Evolutionary conservation across 2,329 filamentous ascomycete genomes (phyloP), one percentile per base, ranked within the genome.

Genomic region (Microascus cirrosus): DNA sequence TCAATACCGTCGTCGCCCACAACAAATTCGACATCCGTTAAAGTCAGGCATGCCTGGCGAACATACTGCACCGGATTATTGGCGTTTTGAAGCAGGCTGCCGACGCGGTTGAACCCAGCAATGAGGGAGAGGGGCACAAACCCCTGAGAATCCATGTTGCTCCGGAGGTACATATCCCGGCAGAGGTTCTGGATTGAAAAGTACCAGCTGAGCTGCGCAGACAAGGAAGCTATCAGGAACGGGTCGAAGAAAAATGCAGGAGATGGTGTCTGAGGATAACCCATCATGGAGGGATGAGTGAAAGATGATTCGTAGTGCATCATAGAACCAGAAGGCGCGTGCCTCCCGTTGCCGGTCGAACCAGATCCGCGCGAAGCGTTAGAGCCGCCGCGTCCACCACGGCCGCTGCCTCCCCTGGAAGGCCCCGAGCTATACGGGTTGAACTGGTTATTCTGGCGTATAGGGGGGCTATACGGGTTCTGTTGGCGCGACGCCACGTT

Each of bases 131-230:
- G 74, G 55, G 84, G 85, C 15, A 96, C 92, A 67, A 92, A 97
- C 20, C 94, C 94, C 70, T 97, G 89, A 1, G 88, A 89, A 68
- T 99, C 93, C 94, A 99, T 97, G 65, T 92, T 86, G 66, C 83
- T 85, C 59, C 94, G 86, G 60, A 99, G 78, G 71, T 85, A 97
- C 66, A 89, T 79, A 67, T 99, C 94, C 73, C 96, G 96, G 79
- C 90, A 89, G 55, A 97, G 79, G 69, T 99, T 99, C 67, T 96
- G 89, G 32, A 96, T 82, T 0, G 93, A 97, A 73, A 99, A 96
- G 73, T 99, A 99, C 75, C 96, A 99, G 66, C 96, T 90, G 42
- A 91, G 81, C 67, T 80, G 75, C 62, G 68, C 69, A 58, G 73
- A 77, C 54, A 83, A 68, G 53, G 77, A 68, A 3, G 70, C 64